Evolutionary conservation across 352 stramenopile genomes (phyloP), one percentile per base, ranked within the genome.

Genomic region (Phytophthora aleatoria): DNA sequence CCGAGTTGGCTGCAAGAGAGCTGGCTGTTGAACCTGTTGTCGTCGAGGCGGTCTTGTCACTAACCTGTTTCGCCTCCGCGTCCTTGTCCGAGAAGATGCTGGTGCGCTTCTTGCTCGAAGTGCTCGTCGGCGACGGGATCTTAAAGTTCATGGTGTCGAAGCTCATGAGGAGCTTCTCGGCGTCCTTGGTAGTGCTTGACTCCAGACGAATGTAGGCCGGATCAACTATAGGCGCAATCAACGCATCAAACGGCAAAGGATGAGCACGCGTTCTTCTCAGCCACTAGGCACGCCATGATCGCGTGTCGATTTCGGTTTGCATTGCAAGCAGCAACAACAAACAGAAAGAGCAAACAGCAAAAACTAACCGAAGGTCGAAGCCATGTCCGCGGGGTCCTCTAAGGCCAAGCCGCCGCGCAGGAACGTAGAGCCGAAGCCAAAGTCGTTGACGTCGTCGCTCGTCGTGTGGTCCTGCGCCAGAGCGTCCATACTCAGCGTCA

Each of bases 81-180:
- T 81, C 51, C 28, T 79, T 80, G 28, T 77, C 73, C 10, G 57
- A 60, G 41, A 89, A 87, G 41, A 77, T 42, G 42, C 65, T 74
- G 1, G 63, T 62, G 24, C 79, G 75, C 48, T 81, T 83, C 64
- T 83, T 79, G 43, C 68, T 87, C 2, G 81, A 84, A 42, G 71
- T 76, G 53, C 71, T 90, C 16, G 84, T 92, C 6, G 86, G 86
- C 28, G 86, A 94, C 50, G 86, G 86, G 54, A 90, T 89, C 43
- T 77, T 87, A 55, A 92, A 94, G 15, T 77, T 78, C 86, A 94
- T 94, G 41, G 86, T 94, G 56, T 94, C 86, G 64, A 94, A 94
- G 67, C 86, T 92, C 86, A 94, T 94, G 57, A 94, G 70, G 55
- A 94, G 79, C 77, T 87, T 90, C 56, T 94, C 86, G 1, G 81